A percentile compares a stretch with the other conserved stretches of the same genome.
These are phyloP conservation scores for Sphaerulina vaccinii DNA, from an alignment of 2,329 filamentous ascomycete species.

Conservation along the genomic window DNA sequence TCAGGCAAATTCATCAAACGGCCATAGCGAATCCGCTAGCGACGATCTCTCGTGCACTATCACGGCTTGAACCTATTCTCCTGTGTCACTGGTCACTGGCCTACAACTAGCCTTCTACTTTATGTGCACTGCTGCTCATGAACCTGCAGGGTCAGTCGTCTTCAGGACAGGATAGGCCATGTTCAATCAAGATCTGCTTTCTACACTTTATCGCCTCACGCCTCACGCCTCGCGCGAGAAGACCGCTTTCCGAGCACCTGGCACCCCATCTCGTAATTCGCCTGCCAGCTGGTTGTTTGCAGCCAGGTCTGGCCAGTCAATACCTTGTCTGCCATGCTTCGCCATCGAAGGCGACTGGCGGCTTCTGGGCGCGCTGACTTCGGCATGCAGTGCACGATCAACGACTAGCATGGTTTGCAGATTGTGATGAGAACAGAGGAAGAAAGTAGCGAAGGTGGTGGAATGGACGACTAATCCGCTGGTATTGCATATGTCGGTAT, in stretches of 20 bases:
- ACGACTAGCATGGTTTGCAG: conserved; percentile 24
- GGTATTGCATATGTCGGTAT: conserved; percentile 14
- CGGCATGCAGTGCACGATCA: conserved; percentile 22
- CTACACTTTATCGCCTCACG: not conserved
- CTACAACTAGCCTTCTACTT: conserved; percentile 6
- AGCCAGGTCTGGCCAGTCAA: conserved; percentile 9
- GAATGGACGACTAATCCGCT: conserved; percentile 13
- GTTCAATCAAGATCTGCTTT: not conserved
- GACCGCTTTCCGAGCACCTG: not conserved
- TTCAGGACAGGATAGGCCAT: not conserved
- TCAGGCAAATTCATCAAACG: not conserved
- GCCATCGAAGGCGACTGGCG: conserved; percentile 17
- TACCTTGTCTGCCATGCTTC: conserved; percentile 18
- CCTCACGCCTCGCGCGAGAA: not conserved
- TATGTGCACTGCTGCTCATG: conserved; percentile 14
- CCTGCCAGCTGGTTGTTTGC: conserved; percentile 14
- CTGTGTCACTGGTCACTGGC: conserved; percentile 13
- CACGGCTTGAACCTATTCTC: conserved; percentile 12
- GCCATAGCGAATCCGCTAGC: not conserved
- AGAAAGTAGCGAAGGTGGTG: conserved; percentile 1
- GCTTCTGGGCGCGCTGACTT: conserved; percentile 19
- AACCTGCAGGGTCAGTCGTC: not conserved
- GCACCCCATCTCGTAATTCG: not conserved
- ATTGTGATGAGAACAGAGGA: conserved; percentile 14
- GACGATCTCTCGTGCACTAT: conserved; percentile 21